A percentile compares a stretch with the other conserved stretches of the same genome.
phyloP scores from a whole-genome alignment of 208 protist species.

The Trypanosoma brucei region DNA sequence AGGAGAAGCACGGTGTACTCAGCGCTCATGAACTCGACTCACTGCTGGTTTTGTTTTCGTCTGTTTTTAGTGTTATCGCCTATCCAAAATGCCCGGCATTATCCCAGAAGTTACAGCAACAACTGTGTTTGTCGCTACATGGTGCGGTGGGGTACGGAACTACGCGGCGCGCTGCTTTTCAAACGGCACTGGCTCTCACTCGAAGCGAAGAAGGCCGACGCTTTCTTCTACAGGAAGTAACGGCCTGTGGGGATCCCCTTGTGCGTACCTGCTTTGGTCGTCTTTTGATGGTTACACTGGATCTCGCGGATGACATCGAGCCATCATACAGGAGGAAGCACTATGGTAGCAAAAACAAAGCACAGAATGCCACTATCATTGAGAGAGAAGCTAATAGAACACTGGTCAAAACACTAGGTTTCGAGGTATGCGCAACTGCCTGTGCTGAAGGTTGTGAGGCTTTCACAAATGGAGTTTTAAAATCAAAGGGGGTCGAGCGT shows the following conservation, averaged over 20 bases:
- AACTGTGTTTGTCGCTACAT: constrained; percentile 32
- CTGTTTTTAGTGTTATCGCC: constrained; percentile 36
- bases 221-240: constrained; percentile 58
- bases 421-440: constrained; percentile 20
- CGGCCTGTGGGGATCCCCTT: constrained; percentile 39
- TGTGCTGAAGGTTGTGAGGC: constrained; percentile 21
- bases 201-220: constrained; percentile 41
- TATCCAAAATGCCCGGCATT: constrained; percentile 17
- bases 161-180: constrained; percentile 30
- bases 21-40: constrained; percentile 22
- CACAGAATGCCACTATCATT: constrained; percentile 5
- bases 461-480: constrained; percentile 25
- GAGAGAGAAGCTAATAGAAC: constrained; percentile 16
- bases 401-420: constrained; percentile 11
- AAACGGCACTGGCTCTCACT: constrained; percentile 27
- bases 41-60: constrained; percentile 34
- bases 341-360: constrained; percentile 3
- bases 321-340: constrained; percentile 7
- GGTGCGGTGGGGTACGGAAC: constrained; percentile 28
- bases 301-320: constrained; percentile 18
- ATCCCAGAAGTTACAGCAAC: constrained; percentile 19
- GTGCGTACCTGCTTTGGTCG: constrained; percentile 66
- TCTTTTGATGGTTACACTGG: constrained; percentile 48
- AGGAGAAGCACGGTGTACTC: constrained; percentile 14
- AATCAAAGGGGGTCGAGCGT: constrained; percentile 24